Conservation (phyloP, 139 green algal genomes). For the Chlorella sorokiniana region DNA sequence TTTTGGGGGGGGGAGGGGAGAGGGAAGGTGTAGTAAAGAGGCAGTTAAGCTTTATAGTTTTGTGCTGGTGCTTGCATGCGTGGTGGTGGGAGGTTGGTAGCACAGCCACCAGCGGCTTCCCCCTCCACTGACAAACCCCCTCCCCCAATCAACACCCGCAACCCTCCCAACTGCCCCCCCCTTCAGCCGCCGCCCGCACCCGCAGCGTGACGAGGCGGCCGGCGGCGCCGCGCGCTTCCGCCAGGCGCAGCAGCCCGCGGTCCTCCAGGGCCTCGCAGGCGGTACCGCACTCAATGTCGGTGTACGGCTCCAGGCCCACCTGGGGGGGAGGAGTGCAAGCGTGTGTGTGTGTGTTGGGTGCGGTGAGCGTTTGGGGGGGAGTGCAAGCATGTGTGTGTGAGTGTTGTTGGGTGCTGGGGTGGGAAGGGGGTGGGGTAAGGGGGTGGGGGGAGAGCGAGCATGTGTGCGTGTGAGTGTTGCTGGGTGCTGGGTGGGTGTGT, state of each 20-base stretch:
- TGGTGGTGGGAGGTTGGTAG: background rate
- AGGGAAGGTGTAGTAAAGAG: background rate
- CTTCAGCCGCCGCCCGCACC: background rate
- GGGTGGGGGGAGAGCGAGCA: background rate
- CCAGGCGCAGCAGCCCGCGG: constrained; percentile 21
- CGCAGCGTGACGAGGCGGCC: constrained; percentile 21
- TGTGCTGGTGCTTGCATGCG: too few species aligned
- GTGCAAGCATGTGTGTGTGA: too few species aligned
- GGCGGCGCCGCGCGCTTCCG: background rate
- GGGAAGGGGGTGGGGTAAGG: background rate
- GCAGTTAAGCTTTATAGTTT: background rate
- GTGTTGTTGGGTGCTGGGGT: too few species aligned
- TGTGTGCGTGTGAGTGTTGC: background rate
- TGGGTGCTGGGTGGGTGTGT: too few species aligned
- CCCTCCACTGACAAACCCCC: background rate
- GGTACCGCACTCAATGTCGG: constrained; percentile 13
- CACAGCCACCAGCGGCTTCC: background rate
- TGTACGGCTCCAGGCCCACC: constrained; percentile 31
- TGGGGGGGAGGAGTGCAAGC: background rate
- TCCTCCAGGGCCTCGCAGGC: constrained; percentile 20
- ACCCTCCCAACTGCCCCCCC: background rate
- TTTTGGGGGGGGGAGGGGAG: background rate
- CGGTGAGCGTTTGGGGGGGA: background rate
- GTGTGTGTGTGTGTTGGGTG: background rate
- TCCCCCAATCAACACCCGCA: background rate